Base-by-base conservation (phyloP, 108 stramenopile species). In the Craspedostauros australis region DNA sequence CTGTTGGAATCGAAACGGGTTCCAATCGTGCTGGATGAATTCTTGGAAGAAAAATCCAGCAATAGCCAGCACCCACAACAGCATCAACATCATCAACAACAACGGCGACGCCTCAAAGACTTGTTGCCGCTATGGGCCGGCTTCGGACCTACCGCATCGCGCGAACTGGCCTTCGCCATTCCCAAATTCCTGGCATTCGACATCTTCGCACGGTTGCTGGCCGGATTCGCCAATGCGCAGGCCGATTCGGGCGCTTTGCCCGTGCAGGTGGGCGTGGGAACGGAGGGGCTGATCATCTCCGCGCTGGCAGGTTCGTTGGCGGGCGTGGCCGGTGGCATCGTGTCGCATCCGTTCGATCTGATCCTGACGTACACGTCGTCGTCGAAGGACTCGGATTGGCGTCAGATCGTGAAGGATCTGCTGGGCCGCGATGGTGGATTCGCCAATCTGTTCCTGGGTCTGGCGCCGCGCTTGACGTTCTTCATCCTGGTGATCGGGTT, bases 401-500 rank as follows among this genome's bases (percentile, higher is more conserved):
- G 54, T 58, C 52, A 31, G 5, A 70, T 89, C 19, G 72, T 93
- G 14, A 71, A 72, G 43, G 87, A 89, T 20, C 52, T 87, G 15
- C 62, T 86, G 15, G 22, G 37, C 2, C 66, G 57, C 44, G 86
- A 89, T 47, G 91, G 91, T 16, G 87, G 91, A 22, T 41, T 82
- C 3, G 40, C 66, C 34, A 93, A 93, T 60, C 63, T 93, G 0
- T 93, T 71, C 31, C 61, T 84, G n/a, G 91, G 87, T 9, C 64
- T 93, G 15, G 66, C 77, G 7, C 82, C 86, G 5, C 58, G 91
- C 15, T 54, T 71, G 14, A 57, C 76, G n/a, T 93, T 93, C 58
- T 93, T 93, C 78, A 89, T 93, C 57, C 55, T 88, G 14, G 91
- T 93, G 3, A 93, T 93, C 48, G 91, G 91, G 8, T 77, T 89